Base-by-base conservation (phyloP, 805 yeast genomes). In the Nakazawaea ernobii region DNA sequence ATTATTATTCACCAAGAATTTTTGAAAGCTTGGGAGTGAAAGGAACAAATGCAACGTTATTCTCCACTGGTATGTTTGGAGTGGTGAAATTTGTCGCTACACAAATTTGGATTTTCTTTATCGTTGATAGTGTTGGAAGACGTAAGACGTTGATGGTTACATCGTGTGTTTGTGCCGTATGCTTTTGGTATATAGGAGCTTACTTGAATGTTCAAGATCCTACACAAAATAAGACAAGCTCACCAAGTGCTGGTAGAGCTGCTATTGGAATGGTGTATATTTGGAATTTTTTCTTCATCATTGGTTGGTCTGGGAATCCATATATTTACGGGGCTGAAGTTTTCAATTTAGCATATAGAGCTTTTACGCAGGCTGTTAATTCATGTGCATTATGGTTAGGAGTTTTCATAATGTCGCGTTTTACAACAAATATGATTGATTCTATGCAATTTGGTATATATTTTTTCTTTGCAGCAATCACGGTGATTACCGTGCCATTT, bases 1-100 rank as follows among this genome's bases (percentile, higher is more conserved):
- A 71, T 42, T 77, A 77, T 56, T 77, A 76, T 56, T 74, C 80
- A 13, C 80, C 79, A 27, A 66, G 70, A 10, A 66, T 77, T 38
- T 74, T 77, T 59, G 63, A 68, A 51, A 66, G 77, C 6, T 64
- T 77, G 48, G 82, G 82, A n/a, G 68, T 76, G 17, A 58, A 57
- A 32, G 75, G 79, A 1, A 59, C 71, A 6, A 65, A 70, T 45
- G 70, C 78, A 1, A 69, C 73, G 2, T 63, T 77, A 36, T 66
- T 73, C 17, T 73, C 81, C 4, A 75, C 80, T 6, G 82, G 82
- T 41, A 61, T 76, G 47, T 75, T 75, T 56, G 82, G 82, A 27
- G 61, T 75, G 29, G 62, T 74, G 40, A 76, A 76, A 53, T 73
- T 68, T 17, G 62, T 62, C 13, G 70, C 71, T 30, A 68, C 75